phyloP scores from a whole-genome alignment of 345 rosid genomes.

The Viola odorata region DNA sequence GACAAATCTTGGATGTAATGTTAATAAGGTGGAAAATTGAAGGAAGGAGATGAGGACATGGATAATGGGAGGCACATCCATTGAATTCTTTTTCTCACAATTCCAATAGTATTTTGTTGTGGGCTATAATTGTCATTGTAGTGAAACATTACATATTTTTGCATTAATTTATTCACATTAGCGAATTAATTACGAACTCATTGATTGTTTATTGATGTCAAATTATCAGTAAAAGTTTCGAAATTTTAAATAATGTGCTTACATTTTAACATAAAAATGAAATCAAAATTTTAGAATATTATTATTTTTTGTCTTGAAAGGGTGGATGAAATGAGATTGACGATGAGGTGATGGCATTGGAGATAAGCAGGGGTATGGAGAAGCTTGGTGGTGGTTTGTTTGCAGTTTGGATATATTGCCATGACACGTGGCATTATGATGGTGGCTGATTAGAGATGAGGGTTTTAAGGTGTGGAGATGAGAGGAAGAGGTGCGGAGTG shows the following conservation, averaged over 20 bases:
- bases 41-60: slow-evolving; percentile 1
- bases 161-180: too few relatives aligned
- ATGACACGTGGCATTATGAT: slow-evolving; percentile 38
- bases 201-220: too few relatives aligned
- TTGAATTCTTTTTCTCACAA: too few relatives aligned
- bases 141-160: too few relatives aligned
- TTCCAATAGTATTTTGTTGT: too few relatives aligned
- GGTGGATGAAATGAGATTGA: slow-evolving; percentile 22
- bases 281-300: too few relatives aligned
- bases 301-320: background rate
- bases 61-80: too few relatives aligned
- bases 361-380: slow-evolving; percentile 40
- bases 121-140: too few relatives aligned
- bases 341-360: slow-evolving; percentile 50
- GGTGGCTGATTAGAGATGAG: slow-evolving; percentile 48
- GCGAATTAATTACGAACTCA: background rate
- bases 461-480: slow-evolving; percentile 47
- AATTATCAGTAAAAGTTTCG: too few relatives aligned
- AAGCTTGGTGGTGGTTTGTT: slow-evolving; percentile 46
- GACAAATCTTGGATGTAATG: slow-evolving; percentile 29
- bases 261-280: too few relatives aligned
- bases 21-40: slow-evolving; percentile 14
- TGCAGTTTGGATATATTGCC: slow-evolving; percentile 40
- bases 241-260: too few relatives aligned
- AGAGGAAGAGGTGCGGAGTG: background rate